These are phyloP conservation scores for Tetracentron sinense DNA, from an alignment of 164 flowering plant genomes.

Conservation along the genomic window DNA sequence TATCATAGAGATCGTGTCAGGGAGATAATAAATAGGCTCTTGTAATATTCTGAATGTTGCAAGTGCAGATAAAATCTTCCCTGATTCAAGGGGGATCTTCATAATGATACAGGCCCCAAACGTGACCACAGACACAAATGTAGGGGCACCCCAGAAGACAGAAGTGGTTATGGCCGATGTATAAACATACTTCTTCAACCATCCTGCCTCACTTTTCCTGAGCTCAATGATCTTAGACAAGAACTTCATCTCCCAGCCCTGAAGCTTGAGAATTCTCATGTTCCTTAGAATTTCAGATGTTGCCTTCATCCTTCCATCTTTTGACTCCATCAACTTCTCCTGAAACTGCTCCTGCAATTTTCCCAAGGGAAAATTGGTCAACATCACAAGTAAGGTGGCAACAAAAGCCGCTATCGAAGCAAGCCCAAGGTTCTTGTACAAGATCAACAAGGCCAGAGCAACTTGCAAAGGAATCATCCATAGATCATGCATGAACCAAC, in stretches of 20 bases:
- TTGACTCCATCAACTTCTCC: slow-evolving; percentile 56
- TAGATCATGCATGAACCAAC: slow-evolving; percentile 63
- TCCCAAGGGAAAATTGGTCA: slow-evolving; percentile 55
- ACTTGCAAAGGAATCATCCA: slow-evolving; percentile 65
- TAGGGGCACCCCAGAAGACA: slow-evolving; percentile 64
- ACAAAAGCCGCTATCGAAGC: slow-evolving; percentile 51
- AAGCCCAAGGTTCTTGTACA: slow-evolving; percentile 65
- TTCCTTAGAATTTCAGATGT: slow-evolving; percentile 66
- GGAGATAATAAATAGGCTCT: slow-evolving; percentile 60
- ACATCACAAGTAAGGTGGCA: slow-evolving; percentile 52
- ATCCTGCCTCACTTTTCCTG: slow-evolving; percentile 46
- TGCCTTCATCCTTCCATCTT: slow-evolving; percentile 69
- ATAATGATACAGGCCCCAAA: slow-evolving; percentile 54
- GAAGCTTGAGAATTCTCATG: slow-evolving; percentile 83
- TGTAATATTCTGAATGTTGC: slow-evolving; percentile 76
- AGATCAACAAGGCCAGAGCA: slow-evolving; percentile 44
- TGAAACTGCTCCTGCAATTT: slow-evolving; percentile 46
- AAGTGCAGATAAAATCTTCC: slow-evolving; percentile 66
- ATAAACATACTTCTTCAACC: slow-evolving; percentile 53
- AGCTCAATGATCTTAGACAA: slow-evolving; percentile 48
- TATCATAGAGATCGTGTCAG: slow-evolving; percentile 57
- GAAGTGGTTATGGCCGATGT: slow-evolving; percentile 36
- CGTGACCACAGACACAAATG: slow-evolving; percentile 53
- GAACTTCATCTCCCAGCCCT: slow-evolving; percentile 79
- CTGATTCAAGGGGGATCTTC: slow-evolving; percentile 62